Percentiles rank a stretch among this genome's conserved stretches.
phyloP scores from a whole-genome alignment of 371 early-diverging fungal genomes.

The Circinella minor region DNA sequence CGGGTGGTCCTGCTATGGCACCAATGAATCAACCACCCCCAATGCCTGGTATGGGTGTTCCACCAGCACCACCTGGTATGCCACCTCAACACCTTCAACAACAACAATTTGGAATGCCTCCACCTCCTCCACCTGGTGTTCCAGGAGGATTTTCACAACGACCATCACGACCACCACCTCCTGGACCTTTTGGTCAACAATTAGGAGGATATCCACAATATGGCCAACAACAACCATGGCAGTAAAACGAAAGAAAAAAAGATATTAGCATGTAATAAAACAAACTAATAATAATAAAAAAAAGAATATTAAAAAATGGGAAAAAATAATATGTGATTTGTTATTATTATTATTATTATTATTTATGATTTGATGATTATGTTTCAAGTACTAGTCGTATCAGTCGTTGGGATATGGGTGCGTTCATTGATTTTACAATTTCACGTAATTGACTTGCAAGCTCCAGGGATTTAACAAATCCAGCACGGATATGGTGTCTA shows the following conservation, averaged over 20 bases:
- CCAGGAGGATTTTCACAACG: not conserved
- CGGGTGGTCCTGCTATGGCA: slow-evolving; percentile 57
- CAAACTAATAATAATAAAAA: not conserved
- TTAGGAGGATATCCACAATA: slow-evolving; percentile 33
- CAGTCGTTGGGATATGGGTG: slow-evolving; percentile 48
- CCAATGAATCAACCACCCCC: slow-evolving; percentile 9
- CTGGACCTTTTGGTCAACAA: not conserved
- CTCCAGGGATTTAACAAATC: slow-evolving; percentile 52
- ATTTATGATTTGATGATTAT: not conserved
- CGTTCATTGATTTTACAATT: slow-evolving; percentile 52
- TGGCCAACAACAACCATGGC: slow-evolving; percentile 15
- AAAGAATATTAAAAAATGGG: not conserved
- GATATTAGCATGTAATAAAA: not conserved
- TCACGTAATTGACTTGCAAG: slow-evolving; percentile 41
- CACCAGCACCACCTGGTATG: not conserved
- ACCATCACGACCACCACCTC: slow-evolving; percentile 10
- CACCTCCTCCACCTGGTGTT: slow-evolving; percentile 10
- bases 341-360: not conserved
- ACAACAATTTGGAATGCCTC: slow-evolving; percentile 21
- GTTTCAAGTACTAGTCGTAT: slow-evolving; percentile 36
- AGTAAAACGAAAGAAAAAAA: slow-evolving; percentile 6
- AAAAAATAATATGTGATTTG: not conserved
- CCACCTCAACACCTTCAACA: slow-evolving; percentile 23
- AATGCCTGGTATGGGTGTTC: not conserved
- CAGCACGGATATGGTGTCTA: slow-evolving; percentile 48